These are phyloP conservation scores for Isatis tinctoria DNA, from an alignment of 345 rosid species.

Conservation along the genomic window DNA sequence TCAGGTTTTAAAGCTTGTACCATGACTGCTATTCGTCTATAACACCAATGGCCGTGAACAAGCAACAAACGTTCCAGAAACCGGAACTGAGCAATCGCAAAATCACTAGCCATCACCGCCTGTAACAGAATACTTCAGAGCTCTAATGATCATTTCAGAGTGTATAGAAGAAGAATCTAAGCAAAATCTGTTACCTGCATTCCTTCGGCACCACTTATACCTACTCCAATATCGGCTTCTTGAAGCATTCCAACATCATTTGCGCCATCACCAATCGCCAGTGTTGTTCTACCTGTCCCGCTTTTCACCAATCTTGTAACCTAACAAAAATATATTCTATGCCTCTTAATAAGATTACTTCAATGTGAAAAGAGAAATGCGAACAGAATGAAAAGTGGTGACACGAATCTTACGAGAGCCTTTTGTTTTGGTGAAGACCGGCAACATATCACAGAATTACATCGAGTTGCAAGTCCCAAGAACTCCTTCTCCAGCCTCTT, in stretches of 20 bases:
- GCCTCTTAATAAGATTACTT: constrained; percentile 42
- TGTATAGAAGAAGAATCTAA: background rate
- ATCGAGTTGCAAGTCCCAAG: constrained; percentile 56
- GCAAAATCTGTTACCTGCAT: constrained; percentile 55
- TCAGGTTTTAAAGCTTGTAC: constrained; percentile 29
- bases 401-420: constrained; percentile 70
- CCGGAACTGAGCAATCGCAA: constrained; percentile 81
- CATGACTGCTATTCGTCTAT: constrained; percentile 87
- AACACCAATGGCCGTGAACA: constrained; percentile 99
- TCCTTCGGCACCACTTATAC: constrained; percentile 93
- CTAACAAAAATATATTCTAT: constrained; percentile 43
- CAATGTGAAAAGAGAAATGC: constrained; percentile 9
- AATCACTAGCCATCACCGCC: constrained; percentile 98
- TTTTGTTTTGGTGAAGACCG: constrained; percentile 92
- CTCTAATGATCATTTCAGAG: background rate
- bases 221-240: constrained; percentile 96
- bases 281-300: constrained; percentile 52
- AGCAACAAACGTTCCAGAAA: constrained; percentile 75
- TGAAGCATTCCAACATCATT: constrained; percentile 98
- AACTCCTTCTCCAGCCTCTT: constrained; percentile 44
- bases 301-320: constrained; percentile 78
- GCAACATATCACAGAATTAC: constrained; percentile 82
- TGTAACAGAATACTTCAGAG: constrained; percentile 17
- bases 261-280: constrained; percentile 92
- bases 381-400: background rate